Evolutionary conservation across 495 filamentous ascomycete species (phyloP).

Genomic region (Hypoxylon subgilvum): DNA sequence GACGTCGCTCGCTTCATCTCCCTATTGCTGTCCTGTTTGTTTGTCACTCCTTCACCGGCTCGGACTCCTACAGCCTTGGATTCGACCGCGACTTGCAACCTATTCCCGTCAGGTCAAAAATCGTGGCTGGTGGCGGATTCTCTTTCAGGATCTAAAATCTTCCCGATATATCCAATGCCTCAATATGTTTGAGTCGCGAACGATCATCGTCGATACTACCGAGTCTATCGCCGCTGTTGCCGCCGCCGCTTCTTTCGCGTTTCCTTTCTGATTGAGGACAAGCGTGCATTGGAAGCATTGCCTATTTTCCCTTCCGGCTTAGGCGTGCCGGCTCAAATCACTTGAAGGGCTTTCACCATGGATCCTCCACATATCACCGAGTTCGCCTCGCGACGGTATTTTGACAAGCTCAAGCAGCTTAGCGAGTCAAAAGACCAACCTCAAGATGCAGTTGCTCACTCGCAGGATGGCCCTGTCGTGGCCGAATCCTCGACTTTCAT

Average conservation of each 20-base stretch:
- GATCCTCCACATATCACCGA: slow-evolving; percentile 62
- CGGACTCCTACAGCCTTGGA: slow-evolving; percentile 6
- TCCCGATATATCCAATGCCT: slow-evolving; percentile 40
- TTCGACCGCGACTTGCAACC: slow-evolving; percentile 3
- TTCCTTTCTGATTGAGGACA: slow-evolving; percentile 47
- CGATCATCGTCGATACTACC: slow-evolving; percentile 41
- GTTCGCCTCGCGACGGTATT: slow-evolving; percentile 63
- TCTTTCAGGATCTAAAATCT: slow-evolving; percentile 12
- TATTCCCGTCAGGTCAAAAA: slow-evolving; percentile 10
- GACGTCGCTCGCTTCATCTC: slow-evolving; percentile 40
- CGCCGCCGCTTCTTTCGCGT: slow-evolving; percentile 19
- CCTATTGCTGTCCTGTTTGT: slow-evolving; percentile 15
- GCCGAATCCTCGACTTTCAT: slow-evolving; percentile 47
- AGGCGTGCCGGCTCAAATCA: slow-evolving; percentile 29
- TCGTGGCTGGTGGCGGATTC: slow-evolving; percentile 13
- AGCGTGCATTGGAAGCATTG: slow-evolving; percentile 36
- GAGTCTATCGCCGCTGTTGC: slow-evolving; percentile 23
- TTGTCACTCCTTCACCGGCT: slow-evolving; percentile 32
- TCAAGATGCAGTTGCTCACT: slow-evolving; percentile 28
- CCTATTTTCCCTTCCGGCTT: slow-evolving; percentile 31
- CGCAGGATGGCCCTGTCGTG: slow-evolving; percentile 29
- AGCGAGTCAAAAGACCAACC: slow-evolving; percentile 40
- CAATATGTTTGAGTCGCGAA: slow-evolving; percentile 57
- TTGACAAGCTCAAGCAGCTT: slow-evolving; percentile 55
- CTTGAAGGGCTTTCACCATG: slow-evolving; percentile 45